Conservation (phyloP, 352 stramenopile genomes). For the Aphanomyces cochlioides region DNA sequence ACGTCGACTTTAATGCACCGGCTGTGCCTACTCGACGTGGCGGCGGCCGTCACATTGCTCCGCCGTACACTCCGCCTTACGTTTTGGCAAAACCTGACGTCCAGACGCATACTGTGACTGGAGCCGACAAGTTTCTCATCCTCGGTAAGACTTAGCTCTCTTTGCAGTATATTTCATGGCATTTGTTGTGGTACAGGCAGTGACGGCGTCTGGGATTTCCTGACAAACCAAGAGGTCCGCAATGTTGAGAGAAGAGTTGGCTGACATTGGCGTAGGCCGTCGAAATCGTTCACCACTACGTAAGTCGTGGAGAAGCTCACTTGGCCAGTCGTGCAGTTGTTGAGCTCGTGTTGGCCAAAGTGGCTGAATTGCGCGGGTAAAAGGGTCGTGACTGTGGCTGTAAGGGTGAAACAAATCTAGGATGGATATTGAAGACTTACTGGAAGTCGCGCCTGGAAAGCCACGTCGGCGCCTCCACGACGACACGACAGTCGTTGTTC, state of each 20-base stretch:
- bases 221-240: conserved; percentile 88
- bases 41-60: conserved; percentile 79
- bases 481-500: conserved; percentile 89
- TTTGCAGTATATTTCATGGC: conserved; percentile 13
- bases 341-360: conserved; percentile 72
- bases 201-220: conserved; percentile 97
- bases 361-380: conserved; percentile 57
- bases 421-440: conserved; percentile 78
- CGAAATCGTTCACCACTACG: conserved; percentile 80
- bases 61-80: conserved; percentile 90
- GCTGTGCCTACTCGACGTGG: conserved; percentile 65
- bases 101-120: conserved; percentile 51
- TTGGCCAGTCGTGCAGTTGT: conserved; percentile 71
- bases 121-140: conserved; percentile 94
- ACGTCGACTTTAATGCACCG: conserved; percentile 89
- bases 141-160: conserved; percentile 51
- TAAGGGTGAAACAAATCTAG: not conserved
- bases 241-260: not conserved
- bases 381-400: not conserved
- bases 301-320: conserved; percentile 56
- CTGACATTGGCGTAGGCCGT: conserved; percentile 50
- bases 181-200: conserved; percentile 43
- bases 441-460: conserved; percentile 74
- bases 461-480: conserved; percentile 86
- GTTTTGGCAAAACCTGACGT: conserved; percentile 88